Conservation (phyloP, 345 rosid species). For the Syzygium aqueum region DNA sequence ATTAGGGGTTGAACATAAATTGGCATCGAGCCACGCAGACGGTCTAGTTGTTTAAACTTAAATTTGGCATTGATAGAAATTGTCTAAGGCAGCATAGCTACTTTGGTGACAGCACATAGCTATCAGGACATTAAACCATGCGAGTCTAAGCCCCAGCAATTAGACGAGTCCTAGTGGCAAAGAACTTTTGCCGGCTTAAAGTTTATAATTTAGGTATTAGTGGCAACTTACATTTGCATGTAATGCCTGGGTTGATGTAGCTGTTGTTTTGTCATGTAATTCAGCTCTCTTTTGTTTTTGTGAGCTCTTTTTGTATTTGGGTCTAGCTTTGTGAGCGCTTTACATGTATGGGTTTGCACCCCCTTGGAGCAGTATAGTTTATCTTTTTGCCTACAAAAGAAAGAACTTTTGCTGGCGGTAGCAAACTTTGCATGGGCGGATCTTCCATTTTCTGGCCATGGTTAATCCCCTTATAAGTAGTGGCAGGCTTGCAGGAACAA, state of each 20-base stretch:
- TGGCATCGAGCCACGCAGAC: neutral
- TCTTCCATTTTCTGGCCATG: neutral
- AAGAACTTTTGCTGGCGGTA: neutral
- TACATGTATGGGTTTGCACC: neutral
- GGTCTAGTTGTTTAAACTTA: neutral
- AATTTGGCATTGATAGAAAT: neutral
- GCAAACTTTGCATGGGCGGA: neutral
- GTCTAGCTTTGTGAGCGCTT: neutral
- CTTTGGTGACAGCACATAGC: neutral
- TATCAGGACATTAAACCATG: neutral
- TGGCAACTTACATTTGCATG: neutral
- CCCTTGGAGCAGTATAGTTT: neutral
- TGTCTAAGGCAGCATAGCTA: neutral
- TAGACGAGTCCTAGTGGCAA: neutral
- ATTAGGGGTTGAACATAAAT: neutral
- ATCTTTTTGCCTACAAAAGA: neutral
- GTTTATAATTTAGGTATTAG: neutral
- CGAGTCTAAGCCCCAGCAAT: neutral
- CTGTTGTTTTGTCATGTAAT: neutral
- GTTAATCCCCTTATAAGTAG: neutral
- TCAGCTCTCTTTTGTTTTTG: neutral
- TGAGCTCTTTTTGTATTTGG: neutral
- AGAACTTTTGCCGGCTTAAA: neutral
- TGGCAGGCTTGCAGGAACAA: neutral
- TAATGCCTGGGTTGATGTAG: neutral